phyloP scores from a whole-genome alignment of 805 yeast species.

The Lachancea meyersii region DNA sequence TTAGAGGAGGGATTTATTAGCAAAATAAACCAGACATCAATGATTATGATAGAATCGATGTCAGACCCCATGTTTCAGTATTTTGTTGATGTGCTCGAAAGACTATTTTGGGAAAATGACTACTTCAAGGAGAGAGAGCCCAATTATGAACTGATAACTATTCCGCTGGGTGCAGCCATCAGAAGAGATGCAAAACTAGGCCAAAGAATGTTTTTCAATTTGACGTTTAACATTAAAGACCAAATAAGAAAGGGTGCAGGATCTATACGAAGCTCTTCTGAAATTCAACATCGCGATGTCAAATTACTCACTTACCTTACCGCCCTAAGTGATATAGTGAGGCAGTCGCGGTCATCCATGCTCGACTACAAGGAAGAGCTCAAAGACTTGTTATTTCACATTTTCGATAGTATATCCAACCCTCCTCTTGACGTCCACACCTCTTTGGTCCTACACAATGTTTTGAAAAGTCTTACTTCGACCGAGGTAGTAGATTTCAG shows the following conservation, averaged over 20 bases:
- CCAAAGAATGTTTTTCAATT: slow-evolving; percentile 19
- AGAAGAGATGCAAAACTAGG: slow-evolving; percentile 42
- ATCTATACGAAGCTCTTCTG: slow-evolving; percentile 54
- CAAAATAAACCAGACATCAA: slow-evolving; percentile 41
- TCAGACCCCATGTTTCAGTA: slow-evolving; percentile 48
- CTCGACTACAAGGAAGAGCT: slow-evolving; percentile 43
- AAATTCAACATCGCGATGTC: slow-evolving; percentile 71
- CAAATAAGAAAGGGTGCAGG: slow-evolving; percentile 84
- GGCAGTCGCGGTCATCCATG: slow-evolving; percentile 55
- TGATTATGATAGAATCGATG: slow-evolving; percentile 50
- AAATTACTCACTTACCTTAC: slow-evolving; percentile 64
- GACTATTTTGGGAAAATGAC: slow-evolving; percentile 40
- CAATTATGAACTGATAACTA: slow-evolving; percentile 61
- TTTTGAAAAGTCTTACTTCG: slow-evolving; percentile 56
- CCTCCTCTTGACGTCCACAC: slow-evolving; percentile 57
- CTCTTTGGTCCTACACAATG: slow-evolving; percentile 60
- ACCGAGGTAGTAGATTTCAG: slow-evolving; percentile 53
- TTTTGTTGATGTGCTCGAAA: slow-evolving; percentile 36
- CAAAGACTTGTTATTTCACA: slow-evolving; percentile 30
- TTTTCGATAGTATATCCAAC: slow-evolving; percentile 31
- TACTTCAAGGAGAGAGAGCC: slow-evolving; percentile 55
- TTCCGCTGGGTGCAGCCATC: slow-evolving; percentile 65
- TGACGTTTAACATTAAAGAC: slow-evolving; percentile 44
- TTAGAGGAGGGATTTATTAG: slow-evolving; percentile 33
- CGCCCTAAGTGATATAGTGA: slow-evolving; percentile 61